Conservation (phyloP, 1,284 basidiomycete species). For the Mixia osmundae region DNA sequence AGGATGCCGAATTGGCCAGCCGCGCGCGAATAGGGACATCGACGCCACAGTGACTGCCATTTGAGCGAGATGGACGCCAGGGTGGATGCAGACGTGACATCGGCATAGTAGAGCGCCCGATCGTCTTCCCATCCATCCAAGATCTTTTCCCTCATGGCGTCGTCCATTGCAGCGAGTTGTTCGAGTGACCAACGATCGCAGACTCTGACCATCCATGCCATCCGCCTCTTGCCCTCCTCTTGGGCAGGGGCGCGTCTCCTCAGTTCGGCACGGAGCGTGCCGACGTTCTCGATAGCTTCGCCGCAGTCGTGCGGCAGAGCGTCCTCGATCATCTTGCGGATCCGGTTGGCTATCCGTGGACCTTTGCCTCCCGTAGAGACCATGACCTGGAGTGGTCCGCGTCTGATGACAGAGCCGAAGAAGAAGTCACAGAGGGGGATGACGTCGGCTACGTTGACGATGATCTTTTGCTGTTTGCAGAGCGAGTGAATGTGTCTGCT, state of each 20-base stretch:
- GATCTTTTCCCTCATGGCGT: constrained; percentile 23
- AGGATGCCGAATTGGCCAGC: too few species aligned
- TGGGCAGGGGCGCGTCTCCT: constrained; percentile 55
- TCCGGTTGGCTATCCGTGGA: constrained; percentile 67
- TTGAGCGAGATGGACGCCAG: too few species aligned
- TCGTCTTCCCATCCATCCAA: constrained; percentile 22
- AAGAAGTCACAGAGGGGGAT: constrained; percentile 89
- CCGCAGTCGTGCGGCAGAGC: constrained; percentile 49
- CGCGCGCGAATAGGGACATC: too few species aligned
- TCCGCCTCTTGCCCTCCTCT: constrained; percentile 43
- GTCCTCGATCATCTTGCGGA: constrained; percentile 44
- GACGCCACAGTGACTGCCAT: too few species aligned
- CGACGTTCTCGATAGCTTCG: constrained; percentile 57
- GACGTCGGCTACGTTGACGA: constrained; percentile 90
- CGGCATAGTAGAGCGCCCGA: neutral
- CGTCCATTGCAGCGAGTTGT: constrained; percentile 42
- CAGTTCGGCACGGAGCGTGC: constrained; percentile 39
- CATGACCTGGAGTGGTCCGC: constrained; percentile 82
- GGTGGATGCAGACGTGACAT: too few species aligned
- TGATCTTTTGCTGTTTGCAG: constrained; percentile 45
- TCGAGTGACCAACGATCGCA: constrained; percentile 67
- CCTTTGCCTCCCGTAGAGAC: constrained; percentile 87
- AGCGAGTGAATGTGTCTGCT: constrained; percentile 36
- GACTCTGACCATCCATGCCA: constrained; percentile 84
- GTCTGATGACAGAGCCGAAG: constrained; percentile 80